Evolutionary conservation across 2,329 filamentous ascomycete genomes (phyloP).

Genomic region (Xylariaceae sp.): DNA sequence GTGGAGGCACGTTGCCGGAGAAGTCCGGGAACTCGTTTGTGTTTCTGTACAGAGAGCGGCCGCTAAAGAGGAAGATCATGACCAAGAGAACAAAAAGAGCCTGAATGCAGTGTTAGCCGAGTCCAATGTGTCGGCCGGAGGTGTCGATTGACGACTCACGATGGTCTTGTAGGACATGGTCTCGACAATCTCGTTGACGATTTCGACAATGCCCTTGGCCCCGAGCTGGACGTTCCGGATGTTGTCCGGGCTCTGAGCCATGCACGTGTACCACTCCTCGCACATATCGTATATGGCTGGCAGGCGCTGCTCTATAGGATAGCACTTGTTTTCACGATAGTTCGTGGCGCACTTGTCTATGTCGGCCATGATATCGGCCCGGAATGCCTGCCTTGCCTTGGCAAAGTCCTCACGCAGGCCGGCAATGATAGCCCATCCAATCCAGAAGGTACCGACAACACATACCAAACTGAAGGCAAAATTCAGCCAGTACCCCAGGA

Average conservation of each 20-base stretch:
- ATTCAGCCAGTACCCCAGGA: slow-evolving; percentile 52
- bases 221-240: slow-evolving; percentile 75
- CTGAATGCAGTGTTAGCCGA: slow-evolving; percentile 7
- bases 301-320: slow-evolving; percentile 49
- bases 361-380: slow-evolving; percentile 61
- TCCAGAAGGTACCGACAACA: slow-evolving; percentile 39
- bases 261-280: slow-evolving; percentile 76
- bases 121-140: too few relatives aligned
- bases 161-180: slow-evolving; percentile 76
- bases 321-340: slow-evolving; percentile 71
- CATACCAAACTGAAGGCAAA: slow-evolving; percentile 53
- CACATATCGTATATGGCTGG: slow-evolving; percentile 71
- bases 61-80: slow-evolving; percentile 21
- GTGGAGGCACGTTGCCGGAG: slow-evolving; percentile 11
- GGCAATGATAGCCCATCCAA: slow-evolving; percentile 60
- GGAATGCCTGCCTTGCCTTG: slow-evolving; percentile 60
- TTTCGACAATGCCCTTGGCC: slow-evolving; percentile 81
- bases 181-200: slow-evolving; percentile 90
- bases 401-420: slow-evolving; percentile 70
- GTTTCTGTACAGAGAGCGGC: slow-evolving; percentile 21
- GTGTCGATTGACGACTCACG: slow-evolving; percentile 31
- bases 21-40: slow-evolving; percentile 17
- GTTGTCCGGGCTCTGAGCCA: slow-evolving; percentile 71
- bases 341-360: slow-evolving; percentile 67
- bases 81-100: slow-evolving; percentile 20